phyloP scores from a whole-genome alignment of 2,329 filamentous ascomycete genomes.

The Scorias spongiosa region DNA sequence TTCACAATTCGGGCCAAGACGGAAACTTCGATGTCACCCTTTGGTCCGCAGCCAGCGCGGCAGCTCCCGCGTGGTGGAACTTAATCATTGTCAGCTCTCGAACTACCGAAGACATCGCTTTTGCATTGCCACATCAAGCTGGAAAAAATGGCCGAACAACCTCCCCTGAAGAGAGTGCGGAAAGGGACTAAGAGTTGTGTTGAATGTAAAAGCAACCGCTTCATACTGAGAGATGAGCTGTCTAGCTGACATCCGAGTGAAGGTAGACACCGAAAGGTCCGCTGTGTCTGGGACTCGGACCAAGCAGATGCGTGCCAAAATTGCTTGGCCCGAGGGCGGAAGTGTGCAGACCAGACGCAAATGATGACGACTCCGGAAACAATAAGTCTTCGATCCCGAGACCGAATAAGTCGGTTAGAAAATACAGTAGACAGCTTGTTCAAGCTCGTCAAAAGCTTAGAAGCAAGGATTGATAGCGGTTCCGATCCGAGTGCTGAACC shows the following conservation, averaged over 20 bases:
- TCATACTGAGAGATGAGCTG: not conserved
- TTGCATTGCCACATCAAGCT: too few relatives aligned
- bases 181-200: slow-evolving; percentile 18
- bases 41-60: too few relatives aligned
- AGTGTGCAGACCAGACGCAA: slow-evolving; percentile 10
- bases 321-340: slow-evolving; percentile 7
- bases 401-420: slow-evolving; percentile 6
- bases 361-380: slow-evolving; percentile 2
- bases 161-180: slow-evolving; percentile 9
- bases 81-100: too few relatives aligned
- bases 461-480: slow-evolving; percentile 5
- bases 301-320: slow-evolving; percentile 6
- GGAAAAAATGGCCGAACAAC: not conserved
- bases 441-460: slow-evolving; percentile 7
- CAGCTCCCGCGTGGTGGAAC: too few relatives aligned
- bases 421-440: slow-evolving; percentile 8
- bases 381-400: not conserved
- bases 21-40: too few relatives aligned
- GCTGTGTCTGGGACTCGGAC: slow-evolving; percentile 14
- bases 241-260: not conserved
- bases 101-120: too few relatives aligned
- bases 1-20: too few relatives aligned
- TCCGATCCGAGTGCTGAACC: not conserved
- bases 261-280: slow-evolving; percentile 19
- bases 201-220: slow-evolving; percentile 10